Conservation (phyloP, 805 yeast genomes). For the Candida maris region DNA sequence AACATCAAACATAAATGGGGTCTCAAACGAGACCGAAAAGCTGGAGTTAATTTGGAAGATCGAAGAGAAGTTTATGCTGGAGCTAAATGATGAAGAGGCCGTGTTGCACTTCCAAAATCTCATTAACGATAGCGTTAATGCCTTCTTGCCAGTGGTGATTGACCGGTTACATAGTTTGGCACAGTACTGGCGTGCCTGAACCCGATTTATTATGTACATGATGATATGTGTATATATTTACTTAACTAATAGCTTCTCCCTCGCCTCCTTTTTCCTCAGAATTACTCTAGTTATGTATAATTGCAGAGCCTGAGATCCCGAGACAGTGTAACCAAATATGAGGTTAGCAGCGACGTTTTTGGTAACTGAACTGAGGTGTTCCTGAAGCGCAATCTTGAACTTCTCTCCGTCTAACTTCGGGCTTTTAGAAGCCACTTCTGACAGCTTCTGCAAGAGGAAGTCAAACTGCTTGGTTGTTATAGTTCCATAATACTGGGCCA, state of each 20-base stretch:
- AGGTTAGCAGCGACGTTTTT: conserved; percentile 27
- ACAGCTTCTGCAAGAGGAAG: conserved; percentile 15
- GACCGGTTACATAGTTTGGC: conserved; percentile 94
- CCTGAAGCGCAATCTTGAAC: conserved; percentile 15
- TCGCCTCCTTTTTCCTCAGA: conserved; percentile 20
- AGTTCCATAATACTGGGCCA: conserved; percentile 9
- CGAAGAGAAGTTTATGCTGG: conserved; percentile 89
- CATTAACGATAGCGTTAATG: conserved; percentile 91
- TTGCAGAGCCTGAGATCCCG: conserved; percentile 26
- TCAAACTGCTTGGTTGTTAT: conserved; percentile 24
- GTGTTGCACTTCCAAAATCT: conserved; percentile 89
- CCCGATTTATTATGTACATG: conserved; percentile 1
- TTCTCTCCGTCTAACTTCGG: conserved; percentile 19
- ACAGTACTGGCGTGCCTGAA: conserved; percentile 91
- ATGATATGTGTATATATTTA: not conserved
- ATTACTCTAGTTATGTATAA: conserved; percentile 24
- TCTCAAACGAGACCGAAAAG: conserved; percentile 58
- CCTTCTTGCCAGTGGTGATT: conserved; percentile 89
- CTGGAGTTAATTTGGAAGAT: conserved; percentile 85
- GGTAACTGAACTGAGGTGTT: conserved; percentile 15
- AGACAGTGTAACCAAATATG: conserved; percentile 30
- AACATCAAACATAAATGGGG: conserved; percentile 24
- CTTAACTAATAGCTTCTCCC: conserved; percentile 11
- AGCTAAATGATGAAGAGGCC: conserved; percentile 94
- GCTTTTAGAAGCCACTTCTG: conserved; percentile 17